phyloP scores from a whole-genome alignment of 305 asterid genomes.

The Solanum chacoense region DNA sequence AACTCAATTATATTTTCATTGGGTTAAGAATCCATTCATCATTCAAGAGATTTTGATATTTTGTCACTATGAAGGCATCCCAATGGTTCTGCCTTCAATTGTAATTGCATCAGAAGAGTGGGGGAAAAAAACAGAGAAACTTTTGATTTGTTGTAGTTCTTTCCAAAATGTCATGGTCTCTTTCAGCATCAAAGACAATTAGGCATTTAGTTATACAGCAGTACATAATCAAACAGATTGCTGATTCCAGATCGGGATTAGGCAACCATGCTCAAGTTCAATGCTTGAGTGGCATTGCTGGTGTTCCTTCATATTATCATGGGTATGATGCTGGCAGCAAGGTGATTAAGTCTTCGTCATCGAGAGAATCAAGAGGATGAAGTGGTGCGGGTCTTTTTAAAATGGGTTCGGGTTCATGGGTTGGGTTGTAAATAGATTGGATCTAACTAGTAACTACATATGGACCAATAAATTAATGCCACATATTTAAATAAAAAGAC shows the following conservation, averaged over 20 bases:
- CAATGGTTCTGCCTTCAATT: neutral
- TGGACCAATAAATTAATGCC: neutral
- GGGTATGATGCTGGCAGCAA: neutral
- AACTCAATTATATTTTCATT: neutral
- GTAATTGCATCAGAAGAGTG: neutral
- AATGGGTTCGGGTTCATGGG: neutral
- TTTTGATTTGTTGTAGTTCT: neutral
- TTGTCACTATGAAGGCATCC: neutral
- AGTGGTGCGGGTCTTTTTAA: neutral
- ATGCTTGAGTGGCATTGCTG: slow-evolving; percentile 1
- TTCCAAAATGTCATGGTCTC: slow-evolving; percentile 10
- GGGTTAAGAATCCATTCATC: neutral
- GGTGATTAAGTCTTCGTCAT: neutral
- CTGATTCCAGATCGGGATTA: neutral
- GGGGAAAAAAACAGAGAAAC: neutral
- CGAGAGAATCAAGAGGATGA: neutral
- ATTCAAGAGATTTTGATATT: neutral
- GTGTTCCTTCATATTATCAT: neutral
- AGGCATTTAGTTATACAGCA: slow-evolving; percentile 12
- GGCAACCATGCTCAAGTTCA: slow-evolving; percentile 10
- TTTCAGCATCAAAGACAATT: slow-evolving; percentile 13
- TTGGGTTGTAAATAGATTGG: neutral
- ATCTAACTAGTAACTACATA: neutral
- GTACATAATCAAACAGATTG: neutral
- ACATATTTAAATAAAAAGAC: neutral